These are phyloP conservation scores for Globisporangium iwayamae DNA, from an alignment of 352 stramenopile genomes.

Conservation along the genomic window DNA sequence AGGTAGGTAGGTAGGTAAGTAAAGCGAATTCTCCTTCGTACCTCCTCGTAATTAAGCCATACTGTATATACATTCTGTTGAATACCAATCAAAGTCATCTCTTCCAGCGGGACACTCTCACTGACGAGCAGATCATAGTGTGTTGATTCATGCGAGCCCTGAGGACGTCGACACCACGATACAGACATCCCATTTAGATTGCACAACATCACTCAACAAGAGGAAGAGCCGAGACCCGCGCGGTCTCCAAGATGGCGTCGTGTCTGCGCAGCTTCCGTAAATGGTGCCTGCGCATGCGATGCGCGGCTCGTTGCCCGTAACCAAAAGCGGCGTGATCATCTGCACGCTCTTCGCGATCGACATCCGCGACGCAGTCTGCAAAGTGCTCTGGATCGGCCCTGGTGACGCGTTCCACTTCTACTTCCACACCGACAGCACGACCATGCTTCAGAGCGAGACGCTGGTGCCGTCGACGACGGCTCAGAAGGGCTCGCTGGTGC, in stretches of 20 bases:
- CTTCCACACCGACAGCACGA: slow-evolving; percentile 24
- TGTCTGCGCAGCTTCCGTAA: background rate
- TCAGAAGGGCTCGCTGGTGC: slow-evolving; percentile 10
- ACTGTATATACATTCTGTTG: too few relatives aligned
- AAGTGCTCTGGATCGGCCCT: slow-evolving; percentile 32
- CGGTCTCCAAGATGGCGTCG: background rate
- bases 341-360: slow-evolving; percentile 30
- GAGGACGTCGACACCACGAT: too few relatives aligned
- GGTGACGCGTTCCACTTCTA: slow-evolving; percentile 37
- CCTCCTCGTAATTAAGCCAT: background rate
- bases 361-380: slow-evolving; percentile 31
- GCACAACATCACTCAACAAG: too few relatives aligned
- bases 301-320: slow-evolving; percentile 3
- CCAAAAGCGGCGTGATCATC: slow-evolving; percentile 20
- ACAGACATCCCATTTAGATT: too few relatives aligned
- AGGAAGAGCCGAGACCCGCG: too few relatives aligned
- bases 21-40: background rate
- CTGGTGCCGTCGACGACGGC: slow-evolving; percentile 15
- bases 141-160: too few relatives aligned
- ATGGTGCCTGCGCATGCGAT: background rate
- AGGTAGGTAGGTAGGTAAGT: background rate
- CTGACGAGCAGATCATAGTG: too few relatives aligned
- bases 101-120: too few relatives aligned
- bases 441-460: slow-evolving; percentile 17
- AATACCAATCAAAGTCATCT: too few relatives aligned